These are phyloP conservation scores for Tylopilus vinaceipallidus DNA, from an alignment of 768 basidiomycete genomes.

Conservation along the genomic window DNA sequence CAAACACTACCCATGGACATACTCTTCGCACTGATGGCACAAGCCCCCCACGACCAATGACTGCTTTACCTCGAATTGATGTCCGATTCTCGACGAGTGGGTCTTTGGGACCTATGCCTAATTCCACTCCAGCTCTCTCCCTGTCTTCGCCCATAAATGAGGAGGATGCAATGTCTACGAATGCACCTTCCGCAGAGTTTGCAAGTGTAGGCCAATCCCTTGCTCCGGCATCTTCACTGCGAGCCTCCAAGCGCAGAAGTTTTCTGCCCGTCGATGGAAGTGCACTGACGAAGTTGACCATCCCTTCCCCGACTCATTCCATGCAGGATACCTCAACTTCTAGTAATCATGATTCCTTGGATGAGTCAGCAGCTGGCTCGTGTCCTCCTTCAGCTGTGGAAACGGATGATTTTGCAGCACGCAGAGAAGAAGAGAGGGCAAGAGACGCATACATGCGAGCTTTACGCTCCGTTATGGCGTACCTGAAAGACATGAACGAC, in stretches of 20 bases:
- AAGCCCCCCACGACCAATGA: conserved; percentile 32
- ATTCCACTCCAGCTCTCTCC: conserved; percentile 32
- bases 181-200: conserved; percentile 2
- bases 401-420: conserved; percentile 38
- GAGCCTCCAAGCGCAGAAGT: conserved; percentile 73
- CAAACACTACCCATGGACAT: conserved; percentile 33
- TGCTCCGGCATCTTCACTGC: conserved; percentile 41
- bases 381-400: conserved; percentile 52
- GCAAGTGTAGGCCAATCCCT: conserved; percentile 34
- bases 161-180: conserved; percentile 15
- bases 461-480: conserved; percentile 90
- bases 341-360: conserved; percentile 34
- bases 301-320: conserved; percentile 63
- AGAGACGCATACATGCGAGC: conserved; percentile 76
- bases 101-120: conserved; percentile 49
- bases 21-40: conserved; percentile 16
- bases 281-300: conserved; percentile 55
- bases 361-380: conserved; percentile 24
- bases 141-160: conserved; percentile 23
- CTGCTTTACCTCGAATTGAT: conserved; percentile 59
- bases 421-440: conserved; percentile 68
- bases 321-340: conserved; percentile 49
- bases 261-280: conserved; percentile 84
- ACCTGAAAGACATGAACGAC: conserved; percentile 94
- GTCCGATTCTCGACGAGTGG: conserved; percentile 73